Conservation (phyloP, 2,329 filamentous ascomycete genomes). For the Exophiala calicioides region DNA sequence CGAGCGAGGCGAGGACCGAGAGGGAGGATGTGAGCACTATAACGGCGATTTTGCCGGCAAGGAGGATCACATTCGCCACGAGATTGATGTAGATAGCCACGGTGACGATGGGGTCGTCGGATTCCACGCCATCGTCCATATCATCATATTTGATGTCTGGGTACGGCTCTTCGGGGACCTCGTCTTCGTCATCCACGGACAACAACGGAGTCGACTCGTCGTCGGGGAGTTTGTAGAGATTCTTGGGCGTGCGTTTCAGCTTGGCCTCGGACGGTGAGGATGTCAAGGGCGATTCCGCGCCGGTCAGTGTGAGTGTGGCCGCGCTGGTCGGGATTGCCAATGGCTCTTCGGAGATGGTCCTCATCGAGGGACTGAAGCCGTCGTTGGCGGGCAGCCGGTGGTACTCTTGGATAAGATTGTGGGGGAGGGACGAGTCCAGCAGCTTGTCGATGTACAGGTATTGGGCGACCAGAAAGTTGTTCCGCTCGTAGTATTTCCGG, state of each 20-base stretch:
- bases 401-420: constrained; percentile 89
- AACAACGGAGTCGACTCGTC: constrained; percentile 72
- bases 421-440: constrained; percentile 87
- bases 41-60: constrained; percentile 75
- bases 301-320: constrained; percentile 11
- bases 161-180: constrained; percentile 35
- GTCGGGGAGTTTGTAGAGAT: constrained; percentile 73
- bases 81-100: constrained; percentile 87
- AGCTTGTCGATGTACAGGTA: constrained; percentile 92
- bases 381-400: constrained; percentile 61
- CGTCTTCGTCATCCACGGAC: constrained; percentile 34
- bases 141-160: constrained; percentile 49
- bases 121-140: constrained; percentile 58
- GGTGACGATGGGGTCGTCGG: constrained; percentile 73
- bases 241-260: constrained; percentile 78
- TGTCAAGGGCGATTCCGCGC: constrained; percentile 23
- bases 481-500: constrained; percentile 83
- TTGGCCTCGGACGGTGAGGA: constrained; percentile 38
- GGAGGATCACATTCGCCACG: constrained; percentile 71
- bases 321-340: constrained; percentile 36
- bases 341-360: constrained; percentile 74
- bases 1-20: constrained; percentile 75
- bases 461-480: constrained; percentile 84
- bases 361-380: constrained; percentile 60
- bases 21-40: constrained; percentile 74